phyloP scores from a whole-genome alignment of 805 yeast genomes.

The Metschnikowia drakensbergensis region DNA sequence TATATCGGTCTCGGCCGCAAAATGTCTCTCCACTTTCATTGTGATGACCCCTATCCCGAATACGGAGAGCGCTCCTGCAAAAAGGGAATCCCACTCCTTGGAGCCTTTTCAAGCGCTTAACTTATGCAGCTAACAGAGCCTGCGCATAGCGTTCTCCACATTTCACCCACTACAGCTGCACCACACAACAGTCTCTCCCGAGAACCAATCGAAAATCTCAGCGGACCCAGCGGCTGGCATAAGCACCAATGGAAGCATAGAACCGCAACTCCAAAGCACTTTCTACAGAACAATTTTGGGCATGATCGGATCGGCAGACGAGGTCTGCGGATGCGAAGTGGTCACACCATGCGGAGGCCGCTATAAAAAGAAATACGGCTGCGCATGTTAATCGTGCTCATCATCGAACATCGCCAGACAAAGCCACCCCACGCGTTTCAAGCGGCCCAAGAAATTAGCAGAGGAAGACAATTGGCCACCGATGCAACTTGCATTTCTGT shows the following conservation, averaged over 20 bases:
- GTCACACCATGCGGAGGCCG: constrained; percentile 1
- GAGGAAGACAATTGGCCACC: too few species aligned
- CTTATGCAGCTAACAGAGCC: too few species aligned
- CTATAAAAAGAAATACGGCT: constrained; percentile 4
- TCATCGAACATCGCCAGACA: background rate
- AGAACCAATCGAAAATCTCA: background rate
- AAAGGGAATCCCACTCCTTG: background rate
- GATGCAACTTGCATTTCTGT: too few species aligned
- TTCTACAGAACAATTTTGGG: background rate
- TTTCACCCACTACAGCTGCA: background rate
- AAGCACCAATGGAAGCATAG: background rate
- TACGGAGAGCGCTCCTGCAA: background rate
- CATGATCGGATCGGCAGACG: background rate
- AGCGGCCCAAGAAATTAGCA: too few species aligned
- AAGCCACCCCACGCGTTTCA: background rate
- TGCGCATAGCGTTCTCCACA: background rate
- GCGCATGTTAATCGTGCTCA: background rate
- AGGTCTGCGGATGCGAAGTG: background rate
- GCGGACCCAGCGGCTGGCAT: too few species aligned
- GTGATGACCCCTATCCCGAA: background rate
- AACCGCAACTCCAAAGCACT: background rate
- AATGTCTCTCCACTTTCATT: constrained; percentile 1
- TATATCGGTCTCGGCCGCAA: background rate
- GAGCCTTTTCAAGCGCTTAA: too few species aligned
- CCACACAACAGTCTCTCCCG: background rate